Base-by-base conservation (phyloP, 176 grass and related monocot species). In the Phyllostachys edulis region DNA sequence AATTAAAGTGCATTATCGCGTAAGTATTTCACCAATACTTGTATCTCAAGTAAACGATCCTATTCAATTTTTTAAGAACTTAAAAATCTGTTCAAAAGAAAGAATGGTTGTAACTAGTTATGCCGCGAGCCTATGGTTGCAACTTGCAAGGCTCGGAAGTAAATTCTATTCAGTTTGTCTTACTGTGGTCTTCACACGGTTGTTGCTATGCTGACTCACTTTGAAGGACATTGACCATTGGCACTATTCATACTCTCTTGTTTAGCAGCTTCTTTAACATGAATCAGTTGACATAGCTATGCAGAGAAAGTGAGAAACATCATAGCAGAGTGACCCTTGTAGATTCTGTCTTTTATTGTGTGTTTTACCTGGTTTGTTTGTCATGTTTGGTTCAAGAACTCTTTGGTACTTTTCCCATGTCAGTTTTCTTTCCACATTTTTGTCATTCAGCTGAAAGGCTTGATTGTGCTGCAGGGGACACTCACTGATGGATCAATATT, bases 1-100 rank as follows among this genome's bases (percentile, higher is more conserved):
- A 46, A 90, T 98, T 79, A 93, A 98, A 82, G 95, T 98, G 56
- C 95, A 98, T 79, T 98, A 98, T 60, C 90, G 76, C 76, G 95
- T 98, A 90, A 91, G 82, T 88, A 74, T 50, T 64, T 75, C 5
- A 57, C 51, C 12, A 17, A 41, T 50, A 18, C 63, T 80, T 73
- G 18, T 85, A 56, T 85, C 11, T 64, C 20, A 76, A 68, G 29
- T 69, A 21, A 36, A 67, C 17, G 16, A 44, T 77, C 37, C 50
- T 77, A 40, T 49, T 84, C 29, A 66, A 39, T 23, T 70, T 42
- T 81, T 3, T 0, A 38, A 54, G 21, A 57, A 41, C 52, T 71
- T 41, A 21, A 64, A 41, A 44, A 18, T 37, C 3, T 36, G 16
- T 61, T 70, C 1, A 17, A 70, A 69, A 27, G n/a, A 57, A 70